Conservation (phyloP, 805 yeast species). For the Monosporozyma aerobia region DNA sequence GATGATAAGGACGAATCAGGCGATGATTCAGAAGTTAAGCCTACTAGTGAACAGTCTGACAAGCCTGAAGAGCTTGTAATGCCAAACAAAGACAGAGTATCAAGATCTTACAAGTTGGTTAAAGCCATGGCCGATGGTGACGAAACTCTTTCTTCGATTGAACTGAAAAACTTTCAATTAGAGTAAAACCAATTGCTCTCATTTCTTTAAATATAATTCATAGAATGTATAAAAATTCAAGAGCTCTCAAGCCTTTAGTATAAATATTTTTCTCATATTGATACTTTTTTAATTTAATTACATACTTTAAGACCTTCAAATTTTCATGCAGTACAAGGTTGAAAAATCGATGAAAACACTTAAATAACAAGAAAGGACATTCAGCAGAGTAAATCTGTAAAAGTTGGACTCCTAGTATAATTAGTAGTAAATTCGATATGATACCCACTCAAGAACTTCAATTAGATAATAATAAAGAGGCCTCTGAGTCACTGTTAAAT, state of each 20-base stretch:
- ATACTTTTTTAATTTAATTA: no score
- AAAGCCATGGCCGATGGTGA: constrained; percentile 9
- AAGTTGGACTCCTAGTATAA: no score
- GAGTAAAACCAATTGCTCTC: background rate
- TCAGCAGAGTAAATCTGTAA: no score
- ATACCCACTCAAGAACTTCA: background rate
- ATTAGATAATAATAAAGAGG: background rate
- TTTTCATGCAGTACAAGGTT: background rate
- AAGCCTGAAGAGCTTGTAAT: constrained; percentile 7
- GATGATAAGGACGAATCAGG: constrained; percentile 7
- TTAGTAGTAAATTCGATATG: background rate
- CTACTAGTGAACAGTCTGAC: constrained; percentile 5
- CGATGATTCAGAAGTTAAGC: constrained; percentile 6
- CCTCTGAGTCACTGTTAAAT: constrained; percentile 1
- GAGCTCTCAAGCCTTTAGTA: background rate
- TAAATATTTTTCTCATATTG: background rate
- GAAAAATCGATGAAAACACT: background rate
- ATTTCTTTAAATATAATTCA: background rate
- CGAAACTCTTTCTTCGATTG: constrained; percentile 2
- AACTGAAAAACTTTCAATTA: constrained; percentile 9
- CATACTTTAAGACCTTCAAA: background rate
- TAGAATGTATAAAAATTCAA: background rate
- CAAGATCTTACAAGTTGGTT: constrained; percentile 16
- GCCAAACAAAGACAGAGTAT: constrained; percentile 20
- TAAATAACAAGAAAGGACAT: background rate